Evolutionary conservation across 331 rosid species (phyloP).

Genomic region (Saraca asoca): DNA sequence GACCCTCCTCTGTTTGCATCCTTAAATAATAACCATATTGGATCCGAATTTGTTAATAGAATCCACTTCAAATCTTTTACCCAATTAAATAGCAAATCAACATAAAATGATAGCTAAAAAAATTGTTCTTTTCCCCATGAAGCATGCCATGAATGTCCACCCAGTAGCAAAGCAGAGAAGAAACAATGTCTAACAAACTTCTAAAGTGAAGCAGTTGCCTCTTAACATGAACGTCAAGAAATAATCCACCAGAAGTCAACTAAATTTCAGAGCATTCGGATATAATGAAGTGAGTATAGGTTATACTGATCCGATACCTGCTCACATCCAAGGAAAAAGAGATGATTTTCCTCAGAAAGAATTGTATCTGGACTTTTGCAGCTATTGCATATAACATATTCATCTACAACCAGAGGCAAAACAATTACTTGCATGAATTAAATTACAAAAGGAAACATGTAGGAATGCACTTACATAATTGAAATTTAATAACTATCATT

Average conservation of each 20-base stretch:
- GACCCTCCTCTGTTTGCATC: neutral
- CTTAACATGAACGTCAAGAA: neutral
- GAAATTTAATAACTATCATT: neutral
- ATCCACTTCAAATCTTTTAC: neutral
- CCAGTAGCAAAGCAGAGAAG: neutral
- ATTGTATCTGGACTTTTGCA: constrained; percentile 75
- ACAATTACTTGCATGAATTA: neutral
- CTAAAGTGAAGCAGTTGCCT: neutral
- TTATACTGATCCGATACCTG: constrained; percentile 41
- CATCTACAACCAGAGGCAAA: constrained; percentile 38
- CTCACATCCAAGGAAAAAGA: constrained; percentile 70
- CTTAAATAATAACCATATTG: neutral
- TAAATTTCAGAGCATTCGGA: neutral
- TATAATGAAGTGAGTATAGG: neutral
- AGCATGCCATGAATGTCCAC: constrained; percentile 3
- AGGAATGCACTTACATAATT: neutral
- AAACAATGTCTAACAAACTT: neutral
- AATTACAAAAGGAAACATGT: neutral
- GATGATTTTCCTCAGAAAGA: constrained; percentile 67
- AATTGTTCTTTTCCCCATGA: neutral
- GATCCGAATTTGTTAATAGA: neutral
- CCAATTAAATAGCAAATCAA: neutral
- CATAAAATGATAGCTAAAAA: neutral
- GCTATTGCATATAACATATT: constrained; percentile 57
- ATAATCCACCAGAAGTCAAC: constrained; percentile 1